Percentiles rank a stretch among this genome's conserved stretches.
Evolutionary conservation across 148 eudicot species (phyloP).

Genomic region (Camellia japonica): DNA sequence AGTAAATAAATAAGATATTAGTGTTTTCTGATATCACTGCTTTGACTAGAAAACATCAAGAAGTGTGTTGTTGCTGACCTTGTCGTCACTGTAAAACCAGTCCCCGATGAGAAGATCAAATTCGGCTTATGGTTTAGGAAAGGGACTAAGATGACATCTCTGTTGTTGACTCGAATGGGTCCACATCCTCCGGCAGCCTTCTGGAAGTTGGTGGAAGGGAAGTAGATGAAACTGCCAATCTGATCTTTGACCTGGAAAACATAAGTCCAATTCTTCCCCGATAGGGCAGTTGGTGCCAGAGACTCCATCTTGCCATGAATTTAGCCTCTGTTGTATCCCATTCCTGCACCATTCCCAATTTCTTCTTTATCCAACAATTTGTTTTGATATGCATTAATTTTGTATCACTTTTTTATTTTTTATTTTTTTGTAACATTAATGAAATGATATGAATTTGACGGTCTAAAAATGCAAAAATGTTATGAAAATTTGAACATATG

Average conservation of each 20-base stretch:
- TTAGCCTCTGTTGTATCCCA: conserved; percentile 46
- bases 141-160: conserved; percentile 31
- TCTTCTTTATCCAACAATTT: too few relatives aligned
- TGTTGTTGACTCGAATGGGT: conserved; percentile 32
- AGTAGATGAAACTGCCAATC: conserved; percentile 38
- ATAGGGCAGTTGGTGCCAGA: conserved; percentile 47
- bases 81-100: conserved; percentile 30
- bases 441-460: too few relatives aligned
- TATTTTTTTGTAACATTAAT: too few relatives aligned
- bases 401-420: too few relatives aligned
- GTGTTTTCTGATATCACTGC: too few relatives aligned
- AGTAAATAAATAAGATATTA: too few relatives aligned
- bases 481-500: too few relatives aligned
- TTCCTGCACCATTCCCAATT: conserved; percentile 24
- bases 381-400: too few relatives aligned
- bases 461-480: too few relatives aligned
- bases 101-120: conserved; percentile 46
- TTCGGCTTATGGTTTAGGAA: conserved; percentile 42
- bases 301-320: conserved; percentile 58
- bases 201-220: conserved; percentile 37
- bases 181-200: conserved; percentile 46
- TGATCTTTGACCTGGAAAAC: conserved; percentile 42
- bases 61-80: conserved; percentile 10
- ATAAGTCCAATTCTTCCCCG: conserved; percentile 38
- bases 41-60: background rate